Percentiles rank a stretch among this genome's conserved stretches.
Conservation (phyloP, 228 moss, liverwort and hornwort genomes). For the Sphagnum magellanicum region DNA sequence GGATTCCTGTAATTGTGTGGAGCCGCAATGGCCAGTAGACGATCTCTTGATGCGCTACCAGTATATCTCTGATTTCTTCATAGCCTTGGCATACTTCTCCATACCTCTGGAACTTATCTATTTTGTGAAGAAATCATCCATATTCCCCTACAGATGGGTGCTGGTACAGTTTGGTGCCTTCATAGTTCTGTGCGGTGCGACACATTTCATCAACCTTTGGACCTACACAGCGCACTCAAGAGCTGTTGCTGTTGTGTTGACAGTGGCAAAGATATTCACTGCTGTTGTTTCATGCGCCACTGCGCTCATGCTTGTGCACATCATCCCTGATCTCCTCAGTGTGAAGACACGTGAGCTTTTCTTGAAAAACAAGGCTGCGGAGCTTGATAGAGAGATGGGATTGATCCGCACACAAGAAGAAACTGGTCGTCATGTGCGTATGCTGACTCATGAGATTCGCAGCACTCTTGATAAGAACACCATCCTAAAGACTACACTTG, state of each 20-base stretch:
- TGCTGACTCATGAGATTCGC: conserved; percentile 68
- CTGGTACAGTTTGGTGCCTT: conserved; percentile 89
- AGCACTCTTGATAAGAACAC: conserved; percentile 49
- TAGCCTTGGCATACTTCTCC: conserved; percentile 59
- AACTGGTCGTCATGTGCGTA: conserved; percentile 51
- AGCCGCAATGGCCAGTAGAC: conserved; percentile 94
- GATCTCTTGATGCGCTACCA: conserved; percentile 74
- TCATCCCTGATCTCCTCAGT: conserved; percentile 89
- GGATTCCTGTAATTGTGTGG: conserved; percentile 65
- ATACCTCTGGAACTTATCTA: conserved; percentile 60
- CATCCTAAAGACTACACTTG: conserved; percentile 56
- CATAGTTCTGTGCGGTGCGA: conserved; percentile 88
- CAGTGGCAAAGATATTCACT: conserved; percentile 75
- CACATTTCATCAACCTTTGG: conserved; percentile 91
- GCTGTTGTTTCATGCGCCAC: conserved; percentile 89
- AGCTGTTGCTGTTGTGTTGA: conserved; percentile 66
- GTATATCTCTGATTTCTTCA: conserved; percentile 32
- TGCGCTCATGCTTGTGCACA: conserved; percentile 74
- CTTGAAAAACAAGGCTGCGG: conserved; percentile 68
- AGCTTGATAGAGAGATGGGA: conserved; percentile 65
- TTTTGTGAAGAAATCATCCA: conserved; percentile 57
- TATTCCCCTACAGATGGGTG: conserved; percentile 89
- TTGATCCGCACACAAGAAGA: conserved; percentile 54
- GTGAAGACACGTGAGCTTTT: conserved; percentile 61
- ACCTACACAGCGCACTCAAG: conserved; percentile 90